These are phyloP conservation scores for Calonectria naviculata DNA, from an alignment of 2,329 filamentous ascomycete genomes.

Conservation along the genomic window DNA sequence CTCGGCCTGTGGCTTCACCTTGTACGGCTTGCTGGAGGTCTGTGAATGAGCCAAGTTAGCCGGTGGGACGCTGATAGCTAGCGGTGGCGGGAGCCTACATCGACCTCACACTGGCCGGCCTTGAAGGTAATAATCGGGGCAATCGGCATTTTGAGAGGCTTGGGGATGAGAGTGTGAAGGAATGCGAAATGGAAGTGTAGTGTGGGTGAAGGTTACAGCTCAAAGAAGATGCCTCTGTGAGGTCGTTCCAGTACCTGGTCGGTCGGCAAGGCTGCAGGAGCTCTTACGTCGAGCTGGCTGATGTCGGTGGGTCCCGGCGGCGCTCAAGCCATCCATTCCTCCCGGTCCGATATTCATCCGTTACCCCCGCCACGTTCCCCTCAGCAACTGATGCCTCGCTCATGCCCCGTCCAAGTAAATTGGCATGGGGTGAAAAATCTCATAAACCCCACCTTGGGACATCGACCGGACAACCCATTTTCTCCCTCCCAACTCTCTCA, in stretches of 20 bases:
- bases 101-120: slow-evolving; percentile 87
- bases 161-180: neutral
- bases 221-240: slow-evolving; percentile 17
- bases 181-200: slow-evolving; percentile 20
- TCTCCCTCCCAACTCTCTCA: slow-evolving; percentile 44
- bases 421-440: slow-evolving; percentile 50
- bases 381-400: slow-evolving; percentile 30
- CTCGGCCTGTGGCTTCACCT: slow-evolving; percentile 77
- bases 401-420: slow-evolving; percentile 40
- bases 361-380: slow-evolving; percentile 33
- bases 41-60: slow-evolving; percentile 42
- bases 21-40: slow-evolving; percentile 69
- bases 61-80: slow-evolving; percentile 13
- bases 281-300: slow-evolving; percentile 50
- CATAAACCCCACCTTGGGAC: slow-evolving; percentile 53
- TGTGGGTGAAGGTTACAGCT: slow-evolving; percentile 21
- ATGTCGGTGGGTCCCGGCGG: neutral
- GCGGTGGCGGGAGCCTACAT: slow-evolving; percentile 67
- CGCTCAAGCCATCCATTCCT: slow-evolving; percentile 10
- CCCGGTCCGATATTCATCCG: slow-evolving; percentile 33
- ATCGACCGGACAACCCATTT: slow-evolving; percentile 51
- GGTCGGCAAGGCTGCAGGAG: slow-evolving; percentile 48
- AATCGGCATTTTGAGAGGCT: slow-evolving; percentile 74
- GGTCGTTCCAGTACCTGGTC: slow-evolving; percentile 13
- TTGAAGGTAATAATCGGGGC: slow-evolving; percentile 94